Evolutionary conservation across 2,329 filamentous ascomycete species (phyloP), one percentile per base, ranked within the genome.

Genomic region (Colletotrichum costaricense): DNA sequence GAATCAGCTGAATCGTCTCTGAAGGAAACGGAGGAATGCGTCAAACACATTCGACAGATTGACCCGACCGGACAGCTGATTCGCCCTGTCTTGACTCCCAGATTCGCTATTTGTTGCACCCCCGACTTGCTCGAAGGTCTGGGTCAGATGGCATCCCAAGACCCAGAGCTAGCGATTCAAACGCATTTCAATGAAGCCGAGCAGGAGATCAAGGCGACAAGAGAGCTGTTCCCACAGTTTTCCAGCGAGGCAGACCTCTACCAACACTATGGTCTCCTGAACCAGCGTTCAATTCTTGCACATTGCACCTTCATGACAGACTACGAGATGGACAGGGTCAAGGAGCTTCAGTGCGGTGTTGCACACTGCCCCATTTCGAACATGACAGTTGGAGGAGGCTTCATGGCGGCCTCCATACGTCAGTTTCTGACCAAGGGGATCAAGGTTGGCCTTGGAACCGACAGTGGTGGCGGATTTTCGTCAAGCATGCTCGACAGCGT

Each of bases 131-230:
- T 93, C 2, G 69, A 76, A 0, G 89, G 89, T 0, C 82, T 93
- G 1, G 91, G 91, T 0, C 77, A 81, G 2, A 85, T 93, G 28
- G 88, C 88, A 0, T 75, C 76, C 4, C 75, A 82, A 11, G 84
- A 92, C 69, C 82, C 82, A 0, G 79, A 84, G 1, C 78, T 93
- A 24, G 84, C 88, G 0, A 88, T 93, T 38, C 91, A 93, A 80
- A 93, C 91, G 3, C 91, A 93, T 78, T 92, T 93, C 82, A 90
- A 92, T 79, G 91, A 93, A 77, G 90, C 91, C 0, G 83, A 86
- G 76, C 87, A 91, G 72, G 91, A 93, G 78, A 89, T 91, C 66
- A 75, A 82, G 1, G 86, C 87, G 24, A 93, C 91, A 0, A 80
- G 79, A 8, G 79, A 83, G 1, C 80, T 93, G 2, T 93, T 92